phyloP scores from a whole-genome alignment of 169 alveolate genomes.

The Plasmodium billcollinsi region DNA sequence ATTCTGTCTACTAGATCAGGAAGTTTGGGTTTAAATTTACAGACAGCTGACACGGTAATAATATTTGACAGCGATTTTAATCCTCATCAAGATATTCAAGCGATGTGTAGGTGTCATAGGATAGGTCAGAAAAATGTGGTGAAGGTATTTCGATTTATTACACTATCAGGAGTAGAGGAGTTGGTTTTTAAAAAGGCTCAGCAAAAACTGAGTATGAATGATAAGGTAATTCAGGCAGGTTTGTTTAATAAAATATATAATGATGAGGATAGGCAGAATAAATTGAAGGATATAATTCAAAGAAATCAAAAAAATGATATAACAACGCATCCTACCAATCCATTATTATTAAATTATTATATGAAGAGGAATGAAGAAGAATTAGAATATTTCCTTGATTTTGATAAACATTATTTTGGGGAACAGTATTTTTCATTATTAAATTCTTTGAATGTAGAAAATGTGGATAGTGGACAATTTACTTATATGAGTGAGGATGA shows the following conservation, averaged over 20 bases:
- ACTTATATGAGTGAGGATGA: slow-evolving; percentile 70
- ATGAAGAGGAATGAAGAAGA: slow-evolving; percentile 52
- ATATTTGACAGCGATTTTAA: slow-evolving; percentile 96
- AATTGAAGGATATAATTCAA: slow-evolving; percentile 44
- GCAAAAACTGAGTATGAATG: slow-evolving; percentile 92
- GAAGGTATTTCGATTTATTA: slow-evolving; percentile 91
- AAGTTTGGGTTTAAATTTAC: slow-evolving; percentile 97
- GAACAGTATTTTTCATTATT: slow-evolving; percentile 1
- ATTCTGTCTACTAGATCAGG: slow-evolving; percentile 97
- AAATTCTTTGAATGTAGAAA: neutral
- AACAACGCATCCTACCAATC: slow-evolving; percentile 37
- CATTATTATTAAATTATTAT: slow-evolving; percentile 30
- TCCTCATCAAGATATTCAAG: slow-evolving; percentile 95
- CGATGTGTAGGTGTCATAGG: slow-evolving; percentile 95
- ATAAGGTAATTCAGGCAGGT: slow-evolving; percentile 95
- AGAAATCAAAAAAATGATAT: slow-evolving; percentile 38
- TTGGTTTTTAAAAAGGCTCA: slow-evolving; percentile 93
- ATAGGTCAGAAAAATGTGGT: slow-evolving; percentile 94
- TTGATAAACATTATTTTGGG: slow-evolving; percentile 54
- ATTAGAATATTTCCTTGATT: slow-evolving; percentile 23
- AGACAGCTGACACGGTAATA: slow-evolving; percentile 98
- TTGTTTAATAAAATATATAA: slow-evolving; percentile 85
- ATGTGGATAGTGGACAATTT: slow-evolving; percentile 2
- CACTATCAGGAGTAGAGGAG: slow-evolving; percentile 92
- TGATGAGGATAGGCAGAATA: slow-evolving; percentile 63